Evolutionary conservation across 2,329 filamentous ascomycete species (phyloP).

Genomic region (Penicillium palitans): DNA sequence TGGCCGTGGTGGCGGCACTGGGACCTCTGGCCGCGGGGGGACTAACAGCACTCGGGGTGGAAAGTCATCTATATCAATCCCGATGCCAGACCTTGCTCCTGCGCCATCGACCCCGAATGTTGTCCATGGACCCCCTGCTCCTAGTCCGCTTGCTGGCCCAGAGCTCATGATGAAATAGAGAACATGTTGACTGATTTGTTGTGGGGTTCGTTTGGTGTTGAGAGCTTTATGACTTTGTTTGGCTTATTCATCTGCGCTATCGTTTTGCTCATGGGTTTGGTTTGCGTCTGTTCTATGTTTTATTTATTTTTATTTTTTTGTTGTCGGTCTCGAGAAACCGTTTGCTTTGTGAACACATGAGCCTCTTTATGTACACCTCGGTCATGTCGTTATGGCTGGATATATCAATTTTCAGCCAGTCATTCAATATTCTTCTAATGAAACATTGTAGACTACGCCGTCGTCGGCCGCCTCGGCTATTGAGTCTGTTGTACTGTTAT

Average conservation of each 20-base stretch:
- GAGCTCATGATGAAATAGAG: conserved; percentile 34
- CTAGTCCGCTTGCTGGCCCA: conserved; percentile 14
- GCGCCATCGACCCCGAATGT: conserved; percentile 15
- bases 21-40: conserved; percentile 30
- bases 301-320: background rate
- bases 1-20: conserved; percentile 28
- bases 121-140: conserved; percentile 3
- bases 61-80: conserved; percentile 24
- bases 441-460: background rate
- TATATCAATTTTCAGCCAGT: background rate
- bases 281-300: background rate
- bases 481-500: background rate
- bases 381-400: background rate
- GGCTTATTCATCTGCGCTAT: conserved; percentile 1
- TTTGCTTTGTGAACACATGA: background rate
- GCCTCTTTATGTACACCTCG: conserved; percentile 6
- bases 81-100: conserved; percentile 21
- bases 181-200: conserved; percentile 1
- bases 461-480: background rate
- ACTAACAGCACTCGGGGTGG: conserved; percentile 29
- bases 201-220: conserved; percentile 6
- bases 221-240: conserved; percentile 3
- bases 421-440: background rate
- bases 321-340: background rate
- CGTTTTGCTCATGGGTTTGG: conserved; percentile 1